Conservation (phyloP, 2,329 filamentous ascomycete species). For the Lecanicillium sp. region DNA sequence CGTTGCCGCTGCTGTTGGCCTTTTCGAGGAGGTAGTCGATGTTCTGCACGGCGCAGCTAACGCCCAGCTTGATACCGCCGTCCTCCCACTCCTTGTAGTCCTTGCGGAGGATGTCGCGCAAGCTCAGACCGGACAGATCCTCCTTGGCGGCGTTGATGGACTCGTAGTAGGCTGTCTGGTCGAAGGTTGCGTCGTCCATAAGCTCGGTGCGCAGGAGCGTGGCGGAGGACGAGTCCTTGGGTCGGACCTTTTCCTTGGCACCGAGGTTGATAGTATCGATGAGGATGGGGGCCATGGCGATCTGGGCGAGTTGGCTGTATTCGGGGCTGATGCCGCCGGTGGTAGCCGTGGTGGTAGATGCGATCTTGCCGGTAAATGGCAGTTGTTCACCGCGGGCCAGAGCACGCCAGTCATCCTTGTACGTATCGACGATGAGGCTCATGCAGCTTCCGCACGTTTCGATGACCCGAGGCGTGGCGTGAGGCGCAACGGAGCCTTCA, state of each 20-base stretch:
- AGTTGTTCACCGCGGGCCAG: conserved; percentile 21
- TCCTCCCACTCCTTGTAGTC: conserved; percentile 79
- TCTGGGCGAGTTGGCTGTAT: conserved; percentile 56
- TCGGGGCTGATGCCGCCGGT: conserved; percentile 23
- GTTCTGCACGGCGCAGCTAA: conserved; percentile 58
- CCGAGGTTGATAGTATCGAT: conserved; percentile 66
- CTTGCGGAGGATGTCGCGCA: conserved; percentile 67
- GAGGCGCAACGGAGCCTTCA: conserved; percentile 47
- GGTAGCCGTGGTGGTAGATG: conserved; percentile 21
- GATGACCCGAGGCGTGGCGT: conserved; percentile 53
- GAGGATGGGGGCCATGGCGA: conserved; percentile 65
- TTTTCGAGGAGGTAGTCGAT: conserved; percentile 54
- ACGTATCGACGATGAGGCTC: conserved; percentile 60
- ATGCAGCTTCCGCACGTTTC: conserved; percentile 66
- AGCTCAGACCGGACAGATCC: conserved; percentile 53
- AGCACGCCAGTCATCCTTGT: conserved; percentile 50
- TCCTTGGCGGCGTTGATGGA: conserved; percentile 60
- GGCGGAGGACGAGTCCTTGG: conserved; percentile 53
- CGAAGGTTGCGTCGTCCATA: conserved; percentile 38
- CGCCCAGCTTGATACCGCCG: conserved; percentile 53
- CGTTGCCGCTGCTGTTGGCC: conserved; percentile 24
- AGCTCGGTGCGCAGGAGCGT: conserved; percentile 48
- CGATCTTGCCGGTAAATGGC: background rate
- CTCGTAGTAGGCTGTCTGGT: conserved; percentile 50
- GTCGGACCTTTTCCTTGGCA: conserved; percentile 58